Evolutionary conservation across 2,329 filamentous ascomycete genomes (phyloP).

Genomic region (Ophiostoma triangulosporum): DNA sequence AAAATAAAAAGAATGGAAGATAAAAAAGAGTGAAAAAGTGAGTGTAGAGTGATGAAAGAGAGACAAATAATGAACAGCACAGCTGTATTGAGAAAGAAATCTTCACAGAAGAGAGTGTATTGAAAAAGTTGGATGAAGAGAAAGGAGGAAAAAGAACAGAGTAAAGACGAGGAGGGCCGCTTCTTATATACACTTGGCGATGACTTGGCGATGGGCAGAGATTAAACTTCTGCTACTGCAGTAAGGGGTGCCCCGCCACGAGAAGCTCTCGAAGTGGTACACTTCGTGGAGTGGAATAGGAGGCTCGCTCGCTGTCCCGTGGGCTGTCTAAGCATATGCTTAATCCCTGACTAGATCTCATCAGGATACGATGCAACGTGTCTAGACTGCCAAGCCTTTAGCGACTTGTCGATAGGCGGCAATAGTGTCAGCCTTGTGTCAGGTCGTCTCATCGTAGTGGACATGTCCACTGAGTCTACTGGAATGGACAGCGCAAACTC

Average conservation of each 20-base stretch:
- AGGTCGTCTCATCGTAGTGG: conserved; percentile 7
- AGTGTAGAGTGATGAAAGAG: neutral
- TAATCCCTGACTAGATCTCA: neutral
- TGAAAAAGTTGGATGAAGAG: conserved; percentile 3
- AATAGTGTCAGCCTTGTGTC: conserved; percentile 7
- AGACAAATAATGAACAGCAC: conserved; percentile 11
- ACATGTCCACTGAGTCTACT: too few relatives aligned
- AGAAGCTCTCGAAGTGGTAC: neutral
- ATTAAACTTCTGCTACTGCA: too few relatives aligned
- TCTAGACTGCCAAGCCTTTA: conserved; percentile 11
- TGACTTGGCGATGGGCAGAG: neutral
- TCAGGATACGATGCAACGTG: conserved; percentile 3
- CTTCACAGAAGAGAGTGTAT: conserved; percentile 11
- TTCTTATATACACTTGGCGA: conserved; percentile 1
- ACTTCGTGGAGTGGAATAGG: neutral
- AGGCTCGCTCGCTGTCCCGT: neutral
- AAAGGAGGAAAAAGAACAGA: neutral
- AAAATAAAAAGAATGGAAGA: neutral
- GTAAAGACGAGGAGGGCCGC: neutral
- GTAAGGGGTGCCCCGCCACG: neutral
- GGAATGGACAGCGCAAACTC: too few relatives aligned
- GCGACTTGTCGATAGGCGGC: conserved; percentile 2
- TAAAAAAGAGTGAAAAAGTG: neutral
- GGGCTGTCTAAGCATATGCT: neutral
- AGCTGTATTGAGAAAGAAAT: conserved; percentile 11